These are phyloP conservation scores for Onygenales sp. DNA, from an alignment of 2,329 filamentous ascomycete species.

Conservation along the genomic window DNA sequence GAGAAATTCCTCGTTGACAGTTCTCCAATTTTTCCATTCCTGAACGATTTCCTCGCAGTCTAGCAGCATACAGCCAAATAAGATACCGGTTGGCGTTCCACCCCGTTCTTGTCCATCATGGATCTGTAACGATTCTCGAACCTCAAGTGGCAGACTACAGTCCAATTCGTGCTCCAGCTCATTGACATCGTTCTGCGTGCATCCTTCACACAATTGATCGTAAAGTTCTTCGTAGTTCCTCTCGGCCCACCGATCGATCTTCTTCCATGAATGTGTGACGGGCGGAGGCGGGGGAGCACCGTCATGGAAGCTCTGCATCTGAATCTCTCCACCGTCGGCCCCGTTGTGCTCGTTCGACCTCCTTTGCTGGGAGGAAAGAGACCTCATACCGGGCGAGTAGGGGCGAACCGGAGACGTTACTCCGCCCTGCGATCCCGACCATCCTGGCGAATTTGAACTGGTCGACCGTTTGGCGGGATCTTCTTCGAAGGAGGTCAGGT, in stretches of 20 bases:
- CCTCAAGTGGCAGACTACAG: constrained; percentile 83
- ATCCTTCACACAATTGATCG: constrained; percentile 87
- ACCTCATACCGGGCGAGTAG: constrained; percentile 85
- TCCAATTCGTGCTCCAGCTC: constrained; percentile 94
- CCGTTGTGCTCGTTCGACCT: constrained; percentile 47
- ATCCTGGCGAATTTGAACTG: constrained; percentile 42
- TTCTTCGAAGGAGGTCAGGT: constrained; percentile 72
- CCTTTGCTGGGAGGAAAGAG: constrained; percentile 57
- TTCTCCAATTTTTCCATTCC: constrained; percentile 94
- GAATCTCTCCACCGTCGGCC: constrained; percentile 75
- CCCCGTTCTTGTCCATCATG: constrained; percentile 98
- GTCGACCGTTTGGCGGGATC: constrained; percentile 51
- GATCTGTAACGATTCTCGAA: constrained; percentile 79
- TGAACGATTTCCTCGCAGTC: constrained; percentile 98
- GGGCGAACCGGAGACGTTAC: constrained; percentile 55
- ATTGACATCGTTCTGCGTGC: constrained; percentile 89
- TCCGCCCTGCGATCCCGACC: constrained; percentile 47
- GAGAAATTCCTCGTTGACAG: constrained; percentile 84
- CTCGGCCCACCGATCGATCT: constrained; percentile 89
- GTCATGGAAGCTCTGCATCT: constrained; percentile 91
- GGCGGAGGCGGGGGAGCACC: constrained; percentile 84
- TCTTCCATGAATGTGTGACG: constrained; percentile 79
- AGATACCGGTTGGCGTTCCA: constrained; percentile 78
- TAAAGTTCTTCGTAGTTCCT: constrained; percentile 90
- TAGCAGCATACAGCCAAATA: constrained; percentile 90